phyloP scores from a whole-genome alignment of 2,329 filamentous ascomycete species.

The Epicoccum nigrum region DNA sequence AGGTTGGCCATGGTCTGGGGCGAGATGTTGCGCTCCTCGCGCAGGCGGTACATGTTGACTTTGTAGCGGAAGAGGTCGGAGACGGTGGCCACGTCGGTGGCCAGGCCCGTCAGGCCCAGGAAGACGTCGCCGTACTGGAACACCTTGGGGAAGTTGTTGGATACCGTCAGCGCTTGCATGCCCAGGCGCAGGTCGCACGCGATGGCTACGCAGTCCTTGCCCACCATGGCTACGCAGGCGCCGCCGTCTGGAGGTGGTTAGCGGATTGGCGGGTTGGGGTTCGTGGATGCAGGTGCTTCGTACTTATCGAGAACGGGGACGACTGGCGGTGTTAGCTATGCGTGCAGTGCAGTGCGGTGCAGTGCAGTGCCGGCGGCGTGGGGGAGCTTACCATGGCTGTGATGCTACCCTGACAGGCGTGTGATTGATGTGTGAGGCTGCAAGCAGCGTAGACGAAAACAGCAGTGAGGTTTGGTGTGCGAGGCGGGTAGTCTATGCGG shows the following conservation, averaged over 20 bases:
- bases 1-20: conserved; percentile 96
- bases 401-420: conserved; percentile 12
- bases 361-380: neutral
- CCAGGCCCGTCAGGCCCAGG: conserved; percentile 92
- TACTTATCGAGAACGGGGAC: conserved; percentile 96
- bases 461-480: neutral
- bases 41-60: conserved; percentile 99
- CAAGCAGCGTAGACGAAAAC: neutral
- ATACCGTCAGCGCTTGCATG: conserved; percentile 93
- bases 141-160: conserved; percentile 99
- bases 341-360: too few species aligned
- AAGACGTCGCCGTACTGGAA: conserved; percentile 97
- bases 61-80: conserved; percentile 99
- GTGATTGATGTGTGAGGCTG: conserved; percentile 1
- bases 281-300: conserved; percentile 23
- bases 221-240: conserved; percentile 97
- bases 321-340: conserved; percentile 62
- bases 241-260: conserved; percentile 70
- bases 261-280: conserved; percentile 7
- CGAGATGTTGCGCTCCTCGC: conserved; percentile 95
- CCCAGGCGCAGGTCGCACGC: conserved; percentile 98
- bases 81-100: conserved; percentile 93
- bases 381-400: conserved; percentile 49
- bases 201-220: conserved; percentile 99
- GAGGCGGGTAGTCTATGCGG: conserved; percentile 1